These are phyloP conservation scores for Cyclotella kingstonii DNA, from an alignment of 108 stramenopile genomes.

Conservation along the genomic window DNA sequence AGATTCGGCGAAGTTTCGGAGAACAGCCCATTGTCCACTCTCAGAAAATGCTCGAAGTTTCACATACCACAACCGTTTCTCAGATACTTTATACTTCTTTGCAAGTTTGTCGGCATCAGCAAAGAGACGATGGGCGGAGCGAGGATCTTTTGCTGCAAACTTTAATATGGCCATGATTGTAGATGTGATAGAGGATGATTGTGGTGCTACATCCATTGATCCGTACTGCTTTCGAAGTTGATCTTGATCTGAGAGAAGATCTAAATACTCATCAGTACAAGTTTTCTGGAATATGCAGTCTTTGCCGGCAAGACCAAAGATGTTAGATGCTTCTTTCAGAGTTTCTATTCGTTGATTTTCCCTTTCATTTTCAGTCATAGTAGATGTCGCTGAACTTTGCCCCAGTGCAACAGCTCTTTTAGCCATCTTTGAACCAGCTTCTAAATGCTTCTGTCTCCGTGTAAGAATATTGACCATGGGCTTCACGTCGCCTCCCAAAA, in stretches of 20 bases:
- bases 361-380: slow-evolving; percentile 17
- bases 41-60: slow-evolving; percentile 79
- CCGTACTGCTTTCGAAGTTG: slow-evolving; percentile 60
- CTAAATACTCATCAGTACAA: slow-evolving; percentile 76
- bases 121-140: slow-evolving; percentile 67
- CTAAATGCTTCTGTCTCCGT: slow-evolving; percentile 54
- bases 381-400: slow-evolving; percentile 31
- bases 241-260: slow-evolving; percentile 74
- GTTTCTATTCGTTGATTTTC: slow-evolving; percentile 16
- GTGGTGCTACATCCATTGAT: slow-evolving; percentile 61
- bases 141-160: slow-evolving; percentile 60
- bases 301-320: slow-evolving; percentile 71
- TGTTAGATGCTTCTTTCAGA: slow-evolving; percentile 64
- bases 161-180: slow-evolving; percentile 66
- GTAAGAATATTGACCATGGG: slow-evolving; percentile 55
- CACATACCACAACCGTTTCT: slow-evolving; percentile 78
- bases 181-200: slow-evolving; percentile 62
- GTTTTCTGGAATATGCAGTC: slow-evolving; percentile 74
- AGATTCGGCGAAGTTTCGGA: slow-evolving; percentile 71
- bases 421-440: slow-evolving; percentile 60
- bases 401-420: slow-evolving; percentile 53
- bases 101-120: slow-evolving; percentile 78
- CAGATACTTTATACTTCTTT: slow-evolving; percentile 85
- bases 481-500: slow-evolving; percentile 42
- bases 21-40: slow-evolving; percentile 72